phyloP scores from a whole-genome alignment of 139 green algal genomes.

The Asterochloris erici region DNA sequence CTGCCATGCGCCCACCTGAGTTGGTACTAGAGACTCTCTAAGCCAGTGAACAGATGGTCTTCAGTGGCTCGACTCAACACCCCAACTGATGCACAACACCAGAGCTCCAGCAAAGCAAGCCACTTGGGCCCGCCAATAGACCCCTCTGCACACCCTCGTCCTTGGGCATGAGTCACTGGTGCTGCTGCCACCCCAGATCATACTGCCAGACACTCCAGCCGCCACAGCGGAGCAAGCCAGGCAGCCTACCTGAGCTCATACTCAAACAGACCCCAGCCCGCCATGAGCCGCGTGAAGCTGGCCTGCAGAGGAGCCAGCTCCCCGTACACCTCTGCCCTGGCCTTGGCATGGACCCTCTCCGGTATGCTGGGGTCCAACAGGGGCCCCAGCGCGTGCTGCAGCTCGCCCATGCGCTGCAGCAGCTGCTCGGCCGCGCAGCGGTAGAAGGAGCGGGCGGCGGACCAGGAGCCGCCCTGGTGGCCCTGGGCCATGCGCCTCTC shows the following conservation, averaged over 20 bases:
- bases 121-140: background rate
- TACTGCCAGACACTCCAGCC: background rate
- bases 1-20: too few species aligned
- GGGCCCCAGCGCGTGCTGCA: background rate
- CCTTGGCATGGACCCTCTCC: background rate
- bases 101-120: background rate
- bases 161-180: background rate
- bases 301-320: background rate
- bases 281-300: slow-evolving; percentile 32
- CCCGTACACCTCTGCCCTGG: background rate
- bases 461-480: background rate
- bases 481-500: slow-evolving; percentile 26
- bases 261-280: slow-evolving; percentile 52
- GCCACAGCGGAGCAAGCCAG: background rate
- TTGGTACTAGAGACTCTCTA: too few species aligned
- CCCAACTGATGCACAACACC: background rate
- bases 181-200: background rate
- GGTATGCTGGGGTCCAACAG: background rate
- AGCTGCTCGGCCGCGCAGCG: slow-evolving; percentile 36
- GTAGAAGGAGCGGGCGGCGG: slow-evolving; percentile 41
- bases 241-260: slow-evolving; percentile 20
- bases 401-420: background rate
- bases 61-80: background rate
- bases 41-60: too few species aligned
- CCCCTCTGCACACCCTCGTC: background rate